phyloP scores from a whole-genome alignment of 352 stramenopile species.

The Phytophthora europaea region DNA sequence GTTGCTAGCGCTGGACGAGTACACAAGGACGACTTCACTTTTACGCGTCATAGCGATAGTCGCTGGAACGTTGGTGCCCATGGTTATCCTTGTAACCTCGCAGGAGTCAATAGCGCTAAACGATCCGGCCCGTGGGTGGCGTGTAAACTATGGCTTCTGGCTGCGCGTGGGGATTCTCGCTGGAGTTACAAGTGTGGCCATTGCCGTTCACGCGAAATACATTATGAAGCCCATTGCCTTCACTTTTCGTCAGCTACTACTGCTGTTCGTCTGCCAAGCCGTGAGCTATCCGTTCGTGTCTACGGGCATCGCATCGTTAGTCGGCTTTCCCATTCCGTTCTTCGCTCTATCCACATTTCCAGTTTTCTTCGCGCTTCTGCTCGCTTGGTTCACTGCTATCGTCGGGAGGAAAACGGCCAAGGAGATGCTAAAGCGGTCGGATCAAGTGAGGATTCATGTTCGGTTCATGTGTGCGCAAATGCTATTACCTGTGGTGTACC shows the following conservation, averaged over 20 bases:
- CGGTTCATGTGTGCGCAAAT: conserved; percentile 25
- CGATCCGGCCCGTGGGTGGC: conserved; percentile 17
- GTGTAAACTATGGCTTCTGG: conserved; percentile 30
- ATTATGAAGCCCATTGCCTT: conserved; percentile 4
- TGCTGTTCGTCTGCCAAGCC: conserved; percentile 10
- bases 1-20: conserved; percentile 23
- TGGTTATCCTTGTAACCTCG: conserved; percentile 16
- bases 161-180: conserved; percentile 23
- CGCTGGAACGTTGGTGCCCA: conserved; percentile 13
- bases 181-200: conserved; percentile 14
- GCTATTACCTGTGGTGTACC: conserved; percentile 25
- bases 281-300: conserved; percentile 18
- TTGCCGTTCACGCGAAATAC: conserved; percentile 5
- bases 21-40: conserved; percentile 9
- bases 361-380: conserved; percentile 19
- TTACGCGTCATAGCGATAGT: conserved; percentile 13
- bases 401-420: neutral
- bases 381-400: conserved; percentile 15
- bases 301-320: conserved; percentile 18
- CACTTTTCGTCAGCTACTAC: neutral
- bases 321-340: conserved; percentile 27
- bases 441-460: conserved; percentile 4
- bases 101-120: conserved; percentile 22
- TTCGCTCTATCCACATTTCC: conserved; percentile 27
- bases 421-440: conserved; percentile 1